Evolutionary conservation across 75 land plant genomes (phyloP), one percentile per base, ranked within the genome.

Genomic region (Azolla pinnata): DNA sequence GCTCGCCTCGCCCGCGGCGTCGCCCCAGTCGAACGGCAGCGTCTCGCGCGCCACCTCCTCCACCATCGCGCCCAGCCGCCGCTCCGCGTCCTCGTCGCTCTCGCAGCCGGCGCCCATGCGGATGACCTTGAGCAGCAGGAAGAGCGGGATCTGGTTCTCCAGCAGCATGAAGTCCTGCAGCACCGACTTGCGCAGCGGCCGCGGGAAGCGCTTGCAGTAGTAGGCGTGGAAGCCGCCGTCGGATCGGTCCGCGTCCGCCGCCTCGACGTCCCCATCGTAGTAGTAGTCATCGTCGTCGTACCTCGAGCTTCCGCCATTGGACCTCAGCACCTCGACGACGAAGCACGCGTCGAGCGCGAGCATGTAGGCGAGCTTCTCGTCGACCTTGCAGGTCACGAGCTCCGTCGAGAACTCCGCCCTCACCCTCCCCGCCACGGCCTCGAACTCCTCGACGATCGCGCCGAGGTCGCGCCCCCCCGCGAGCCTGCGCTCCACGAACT

Each of bases 141-240:
- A 75, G 18, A 83, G 66, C 9, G 85, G 85, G 24, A 83, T 33
- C 63, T 82, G 85, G 44, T 82, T 82, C 63, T 82, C 85, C 1
- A 82, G 67, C 79, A 75, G 75, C n/a, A 82, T 59, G 68, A 78
- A 75, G 68, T 82, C 85, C 9, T 75, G 28, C 44, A 71, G 75
- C 31, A 82, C 68, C 2, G 69, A 34, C 18, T 82, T 71, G 33
- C 68, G 64, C 0, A 65, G 71, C 0, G 75, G 46, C 33, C 67
- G 70, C 4, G 19, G 56, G 23, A 52, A 52, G 5, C 54, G 18
- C 5, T 14, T 52, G 29, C 54, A 52, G 24, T 52, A 52, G 54
- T 52, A 52, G 18, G 29, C 1, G 28, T 52, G 18, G 29, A 52
- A 52, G 54, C 4, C 18, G 21, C 18, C 21, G 4, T 48, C 14